phyloP scores from a whole-genome alignment of 192 early-diverging fungal species.

The Backusella westeae region DNA sequence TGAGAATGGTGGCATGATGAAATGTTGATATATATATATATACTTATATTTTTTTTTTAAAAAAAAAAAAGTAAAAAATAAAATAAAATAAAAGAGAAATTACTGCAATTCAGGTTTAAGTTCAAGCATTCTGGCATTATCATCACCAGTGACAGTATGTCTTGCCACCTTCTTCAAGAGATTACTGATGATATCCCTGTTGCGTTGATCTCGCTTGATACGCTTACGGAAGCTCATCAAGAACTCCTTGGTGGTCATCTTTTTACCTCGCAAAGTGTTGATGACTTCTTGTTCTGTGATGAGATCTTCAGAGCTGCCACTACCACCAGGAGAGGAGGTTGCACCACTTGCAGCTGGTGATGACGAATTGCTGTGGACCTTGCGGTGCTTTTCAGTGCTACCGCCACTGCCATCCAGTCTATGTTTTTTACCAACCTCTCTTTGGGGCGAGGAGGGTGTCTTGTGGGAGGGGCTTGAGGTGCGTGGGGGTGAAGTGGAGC shows the following conservation, averaged over 20 bases:
- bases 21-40: too few relatives aligned
- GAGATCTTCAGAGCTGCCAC: slow-evolving; percentile 16
- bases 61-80: background rate
- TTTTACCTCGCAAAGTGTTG: slow-evolving; percentile 48
- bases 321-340: background rate
- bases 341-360: background rate
- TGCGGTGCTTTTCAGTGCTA: background rate
- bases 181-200: slow-evolving; percentile 42
- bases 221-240: slow-evolving; percentile 60
- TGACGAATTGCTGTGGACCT: background rate
- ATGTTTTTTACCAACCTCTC: background rate
- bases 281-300: slow-evolving; percentile 72
- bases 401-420: background rate
- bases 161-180: slow-evolving; percentile 49
- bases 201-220: slow-evolving; percentile 50
- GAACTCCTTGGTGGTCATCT: slow-evolving; percentile 63
- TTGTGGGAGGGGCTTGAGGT: background rate
- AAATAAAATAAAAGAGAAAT: background rate
- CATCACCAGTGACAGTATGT: slow-evolving; percentile 22
- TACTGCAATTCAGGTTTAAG: slow-evolving; percentile 28
- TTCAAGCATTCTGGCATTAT: slow-evolving; percentile 30
- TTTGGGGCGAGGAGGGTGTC: background rate
- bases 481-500: background rate
- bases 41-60: background rate
- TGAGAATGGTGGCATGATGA: too few relatives aligned